Evolutionary conservation across 2,329 filamentous ascomycete species (phyloP), one percentile per base, ranked within the genome.

Genomic region (Dothiorella sarmentorum): DNA sequence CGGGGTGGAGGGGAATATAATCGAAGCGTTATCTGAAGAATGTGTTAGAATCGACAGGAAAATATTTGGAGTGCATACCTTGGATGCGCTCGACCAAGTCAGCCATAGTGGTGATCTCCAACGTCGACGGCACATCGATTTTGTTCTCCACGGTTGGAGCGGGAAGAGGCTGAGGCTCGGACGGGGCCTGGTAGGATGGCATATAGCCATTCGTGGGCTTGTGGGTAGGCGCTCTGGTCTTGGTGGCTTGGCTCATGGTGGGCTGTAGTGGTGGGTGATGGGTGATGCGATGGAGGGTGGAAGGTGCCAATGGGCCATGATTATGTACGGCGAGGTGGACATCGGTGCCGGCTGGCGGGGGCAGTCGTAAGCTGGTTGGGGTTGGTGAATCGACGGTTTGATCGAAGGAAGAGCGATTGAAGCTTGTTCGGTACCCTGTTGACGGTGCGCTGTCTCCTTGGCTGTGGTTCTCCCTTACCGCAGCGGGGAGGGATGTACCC

Each of bases 141-240:
- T 60, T 60, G 45, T 57, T 60, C 13, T 56, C 52, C 15, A 60
- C 58, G 33, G 49, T 56, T 0, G 58, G 52, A 7, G 52, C 43
- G 7, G 58, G 52, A 9, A 35, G 27, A 18, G 42, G 35, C 15
- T 51, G 58, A 10, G 51, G 38, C 10, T 52, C 47, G 27, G 51
- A 43, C n/a, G 49, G 43, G 2, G 58, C 31, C 7, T 43, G 27
- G 20, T 60, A 57, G 10, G 42, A 24, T 15, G 58, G 58, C 18
- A 47, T 33, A 35, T 60, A 60, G 43, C 52, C 26, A 18, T 52
- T 52, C 13, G 33, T 37, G 24, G 38, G 37, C 26, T 27, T 31
- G 27, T 43, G 22, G 0, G 37, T 26, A 13, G 52, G 37, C 6
- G 18, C 24, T 35, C 44, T 56, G 7, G 37, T 10, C 27, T 56